Conservation (phyloP, 108 stramenopile genomes). For the Cyclotella distinguenda region DNA sequence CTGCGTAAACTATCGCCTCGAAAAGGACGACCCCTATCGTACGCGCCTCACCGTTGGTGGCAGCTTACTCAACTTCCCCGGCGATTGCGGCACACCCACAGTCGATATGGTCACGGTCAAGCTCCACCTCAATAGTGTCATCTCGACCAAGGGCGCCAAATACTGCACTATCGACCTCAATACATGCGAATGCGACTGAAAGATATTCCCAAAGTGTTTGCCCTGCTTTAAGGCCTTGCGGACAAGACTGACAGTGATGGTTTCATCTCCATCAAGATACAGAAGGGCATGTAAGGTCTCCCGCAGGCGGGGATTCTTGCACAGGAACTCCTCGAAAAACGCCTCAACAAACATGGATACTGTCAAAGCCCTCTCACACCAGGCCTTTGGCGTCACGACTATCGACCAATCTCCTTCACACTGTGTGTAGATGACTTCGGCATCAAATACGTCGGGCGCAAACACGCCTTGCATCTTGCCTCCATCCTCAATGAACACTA, state of each 20-base stretch:
- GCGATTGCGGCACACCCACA: conserved; percentile 17
- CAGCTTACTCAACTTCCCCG: background rate
- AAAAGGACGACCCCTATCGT: background rate
- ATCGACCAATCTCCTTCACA: conserved; percentile 21
- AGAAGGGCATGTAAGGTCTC: conserved; percentile 51
- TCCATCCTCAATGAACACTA: conserved; percentile 21
- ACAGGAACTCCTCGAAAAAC: conserved; percentile 17
- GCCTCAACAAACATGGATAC: conserved; percentile 22
- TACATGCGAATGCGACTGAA: conserved; percentile 39
- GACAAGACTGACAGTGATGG: background rate
- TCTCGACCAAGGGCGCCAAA: conserved; percentile 27
- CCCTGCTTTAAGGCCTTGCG: conserved; percentile 21
- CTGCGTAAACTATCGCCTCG: background rate
- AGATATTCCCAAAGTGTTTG: conserved; percentile 24
- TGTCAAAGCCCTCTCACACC: conserved; percentile 21
- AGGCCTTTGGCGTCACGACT: conserved; percentile 43
- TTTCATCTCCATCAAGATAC: conserved; percentile 20
- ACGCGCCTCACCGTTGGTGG: conserved; percentile 1
- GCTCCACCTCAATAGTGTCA: conserved; percentile 46
- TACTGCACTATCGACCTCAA: conserved; percentile 46
- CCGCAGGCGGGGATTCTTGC: conserved; percentile 47
- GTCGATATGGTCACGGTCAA: conserved; percentile 38
- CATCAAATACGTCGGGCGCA: conserved; percentile 36
- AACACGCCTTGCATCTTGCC: conserved; percentile 43
- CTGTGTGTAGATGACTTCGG: conserved; percentile 57